A percentile compares a stretch with the other conserved stretches of the same genome.
Evolutionary conservation across 176 grass and related monocot genomes (phyloP).

Genomic region (Elymus sibiricus): DNA sequence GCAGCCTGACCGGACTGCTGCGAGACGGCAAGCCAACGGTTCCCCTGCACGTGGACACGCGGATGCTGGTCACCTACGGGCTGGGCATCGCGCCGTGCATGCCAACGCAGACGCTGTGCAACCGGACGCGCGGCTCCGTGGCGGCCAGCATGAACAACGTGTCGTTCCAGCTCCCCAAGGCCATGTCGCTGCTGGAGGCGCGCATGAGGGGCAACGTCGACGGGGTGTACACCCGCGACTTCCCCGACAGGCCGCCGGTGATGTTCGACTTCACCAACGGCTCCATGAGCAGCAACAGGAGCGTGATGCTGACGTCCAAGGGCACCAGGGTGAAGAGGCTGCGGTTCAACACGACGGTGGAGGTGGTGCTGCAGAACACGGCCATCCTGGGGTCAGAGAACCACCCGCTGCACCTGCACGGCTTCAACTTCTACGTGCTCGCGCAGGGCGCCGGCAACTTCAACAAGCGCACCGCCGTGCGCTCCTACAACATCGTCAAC

Average conservation of each 20-base stretch:
- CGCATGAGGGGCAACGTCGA: neutral
- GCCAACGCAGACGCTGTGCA: conserved; percentile 50
- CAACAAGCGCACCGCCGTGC: neutral
- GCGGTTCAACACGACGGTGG: conserved; percentile 53
- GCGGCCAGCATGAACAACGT: conserved; percentile 77
- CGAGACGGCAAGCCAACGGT: conserved; percentile 36
- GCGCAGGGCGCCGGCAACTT: conserved; percentile 56
- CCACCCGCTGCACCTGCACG: conserved; percentile 62
- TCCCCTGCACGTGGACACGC: conserved; percentile 35
- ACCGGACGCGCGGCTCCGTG: conserved; percentile 45
- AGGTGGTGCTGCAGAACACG: conserved; percentile 71
- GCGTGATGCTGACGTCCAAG: conserved; percentile 27
- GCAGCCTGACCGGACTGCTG: conserved; percentile 41
- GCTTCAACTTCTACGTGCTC: conserved; percentile 51
- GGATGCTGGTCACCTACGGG: conserved; percentile 50
- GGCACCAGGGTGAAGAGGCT: conserved; percentile 50
- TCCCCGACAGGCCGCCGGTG: conserved; percentile 42
- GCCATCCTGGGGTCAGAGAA: conserved; percentile 47
- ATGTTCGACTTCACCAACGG: conserved; percentile 51
- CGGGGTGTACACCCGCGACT: conserved; percentile 57
- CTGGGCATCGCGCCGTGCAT: conserved; percentile 35
- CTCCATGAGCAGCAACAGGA: neutral
- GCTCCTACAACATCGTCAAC: conserved; percentile 39
- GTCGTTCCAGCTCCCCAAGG: conserved; percentile 47
- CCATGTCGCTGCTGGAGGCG: conserved; percentile 52